Percentiles rank a stretch among this genome's conserved stretches.
Evolutionary conservation across 169 alveolate species (phyloP).

Genomic region (Eimeria tenella): DNA sequence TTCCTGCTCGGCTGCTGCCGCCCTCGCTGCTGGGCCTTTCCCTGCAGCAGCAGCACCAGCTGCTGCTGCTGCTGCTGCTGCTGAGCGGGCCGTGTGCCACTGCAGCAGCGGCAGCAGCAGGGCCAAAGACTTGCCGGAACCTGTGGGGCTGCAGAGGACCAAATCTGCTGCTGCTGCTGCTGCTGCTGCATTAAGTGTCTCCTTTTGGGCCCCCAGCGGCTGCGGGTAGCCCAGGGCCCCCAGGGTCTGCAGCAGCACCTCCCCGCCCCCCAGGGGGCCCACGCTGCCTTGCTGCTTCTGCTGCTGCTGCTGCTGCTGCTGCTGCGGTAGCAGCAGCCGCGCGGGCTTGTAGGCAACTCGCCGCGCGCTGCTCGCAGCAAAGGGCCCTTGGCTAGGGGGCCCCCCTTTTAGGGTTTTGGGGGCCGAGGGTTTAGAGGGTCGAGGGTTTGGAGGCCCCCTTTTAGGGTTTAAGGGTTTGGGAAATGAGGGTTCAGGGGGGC

Average conservation of each 20-base stretch:
- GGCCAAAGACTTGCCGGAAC: conserved; percentile 45
- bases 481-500: neutral
- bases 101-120: conserved; percentile 68
- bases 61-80: conserved; percentile 41
- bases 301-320: neutral
- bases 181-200: neutral
- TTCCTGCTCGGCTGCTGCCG: neutral
- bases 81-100: conserved; percentile 67
- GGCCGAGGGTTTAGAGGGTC: too few relatives aligned
- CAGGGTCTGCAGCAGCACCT: neutral
- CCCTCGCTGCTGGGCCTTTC: neutral
- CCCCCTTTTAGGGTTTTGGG: neutral
- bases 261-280: neutral
- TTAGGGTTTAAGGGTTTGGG: neutral
- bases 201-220: conserved; percentile 50
- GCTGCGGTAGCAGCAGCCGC: neutral
- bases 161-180: conserved; percentile 35
- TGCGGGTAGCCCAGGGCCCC: conserved; percentile 2
- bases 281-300: neutral
- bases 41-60: neutral
- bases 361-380: neutral
- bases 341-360: neutral
- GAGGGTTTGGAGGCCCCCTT: neutral
- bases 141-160: conserved; percentile 44
- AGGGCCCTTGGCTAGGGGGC: neutral